Percentiles rank a stretch among this genome's conserved stretches.
phyloP scores from a whole-genome alignment of 306 rosid species.

The Arachis stenosperma region DNA sequence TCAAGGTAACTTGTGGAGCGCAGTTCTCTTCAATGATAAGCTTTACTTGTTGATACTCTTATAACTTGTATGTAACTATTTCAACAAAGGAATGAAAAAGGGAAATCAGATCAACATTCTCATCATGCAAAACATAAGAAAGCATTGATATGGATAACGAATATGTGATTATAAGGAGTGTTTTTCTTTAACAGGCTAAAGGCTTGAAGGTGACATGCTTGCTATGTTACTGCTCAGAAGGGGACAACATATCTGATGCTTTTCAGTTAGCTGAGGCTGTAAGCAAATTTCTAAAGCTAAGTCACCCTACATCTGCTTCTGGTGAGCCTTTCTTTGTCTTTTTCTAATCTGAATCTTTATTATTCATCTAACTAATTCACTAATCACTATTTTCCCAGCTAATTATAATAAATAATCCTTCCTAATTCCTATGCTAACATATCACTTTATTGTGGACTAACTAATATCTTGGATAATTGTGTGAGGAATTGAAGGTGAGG shows the following conservation, averaged over 20 bases:
- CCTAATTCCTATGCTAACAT: background rate
- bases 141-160: conserved; percentile 9
- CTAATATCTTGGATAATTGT: conserved; percentile 20
- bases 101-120: too few species aligned
- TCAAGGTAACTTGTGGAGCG: conserved; percentile 63
- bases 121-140: background rate
- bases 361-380: conserved; percentile 13
- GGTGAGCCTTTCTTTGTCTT: conserved; percentile 48
- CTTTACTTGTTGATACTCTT: conserved; percentile 6
- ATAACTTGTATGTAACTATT: background rate
- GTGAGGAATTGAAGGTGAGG: conserved; percentile 55
- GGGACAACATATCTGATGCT: conserved; percentile 90
- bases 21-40: conserved; percentile 3
- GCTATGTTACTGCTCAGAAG: conserved; percentile 92
- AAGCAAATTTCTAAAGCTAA: conserved; percentile 58
- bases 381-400: background rate
- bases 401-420: background rate
- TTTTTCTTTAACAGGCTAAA: conserved; percentile 65
- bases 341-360: conserved; percentile 1
- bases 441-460: conserved; percentile 16
- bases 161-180: background rate
- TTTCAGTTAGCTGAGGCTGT: conserved; percentile 82
- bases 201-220: conserved; percentile 91
- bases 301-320: conserved; percentile 51
- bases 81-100: too few species aligned